Evolutionary conservation across 805 yeast species (phyloP), one percentile per base, ranked within the genome.

Genomic region (Starmerella roubikii): DNA sequence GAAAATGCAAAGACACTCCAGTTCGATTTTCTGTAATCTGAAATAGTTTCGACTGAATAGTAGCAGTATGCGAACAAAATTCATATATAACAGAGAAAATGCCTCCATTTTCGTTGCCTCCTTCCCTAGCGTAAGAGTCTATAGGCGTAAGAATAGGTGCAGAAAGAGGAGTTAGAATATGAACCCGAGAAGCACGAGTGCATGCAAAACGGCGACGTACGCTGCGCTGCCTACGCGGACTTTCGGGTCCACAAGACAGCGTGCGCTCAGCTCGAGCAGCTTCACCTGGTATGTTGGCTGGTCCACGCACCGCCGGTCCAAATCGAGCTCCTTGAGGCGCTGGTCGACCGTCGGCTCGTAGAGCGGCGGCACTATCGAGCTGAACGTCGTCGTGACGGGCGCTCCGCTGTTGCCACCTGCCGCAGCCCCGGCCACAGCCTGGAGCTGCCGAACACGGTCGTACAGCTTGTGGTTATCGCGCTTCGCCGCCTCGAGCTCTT

Each of bases 301-400:
- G 34, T 72, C 69, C 7, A 85, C 73, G 36, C 70, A 68, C 34
- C 80, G 76, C 48, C 94, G 66, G 51, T 78, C 84, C 26, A 79
- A 72, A 54, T 84, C 95, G 46, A 74, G 64, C 32, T 75, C 69
- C 51, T 93, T 71, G 59, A 88, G 82, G 51, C 74, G 79, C 48
- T 81, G 88, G 44, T 85, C 73, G 24, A 94, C 93, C 50, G 84
- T 85, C 33, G 84, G 61, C 35, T 76, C 77, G 37, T 78, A 61
- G 81, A 85, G 35, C 60, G 69, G 36, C 21, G 36, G 28, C 20
- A 16, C 31, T 8, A 16, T 20, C 20, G 20, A 23, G 13, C 35
- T 15, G 4, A 33, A 84, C 83, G 32, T 79, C 53, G 67, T 76
- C 59, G 46, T 78, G 67, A 37, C 82, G 81, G 21, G 32, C 17